These are phyloP conservation scores for Amyloporia xantha DNA, from an alignment of 768 basidiomycete species.

Conservation along the genomic window DNA sequence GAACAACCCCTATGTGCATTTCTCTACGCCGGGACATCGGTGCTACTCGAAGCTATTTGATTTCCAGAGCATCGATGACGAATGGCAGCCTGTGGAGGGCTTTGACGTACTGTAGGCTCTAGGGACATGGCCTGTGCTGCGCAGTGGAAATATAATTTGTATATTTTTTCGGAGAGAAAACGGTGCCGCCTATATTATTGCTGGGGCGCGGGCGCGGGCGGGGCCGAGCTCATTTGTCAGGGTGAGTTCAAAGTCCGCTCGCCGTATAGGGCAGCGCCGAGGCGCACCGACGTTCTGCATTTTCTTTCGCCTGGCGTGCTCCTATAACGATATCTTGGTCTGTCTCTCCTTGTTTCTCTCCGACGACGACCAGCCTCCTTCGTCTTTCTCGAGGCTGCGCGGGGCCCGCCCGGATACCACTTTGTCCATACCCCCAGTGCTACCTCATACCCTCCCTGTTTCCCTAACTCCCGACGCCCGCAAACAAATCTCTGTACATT, in stretches of 20 bases:
- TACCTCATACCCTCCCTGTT: conserved; percentile 26
- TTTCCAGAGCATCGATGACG: conserved; percentile 31
- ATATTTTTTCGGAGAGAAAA: too few relatives aligned
- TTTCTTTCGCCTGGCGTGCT: conserved; percentile 7
- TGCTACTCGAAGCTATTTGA: conserved; percentile 73
- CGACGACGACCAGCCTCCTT: conserved; percentile 22
- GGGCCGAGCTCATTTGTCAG: background rate
- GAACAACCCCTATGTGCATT: conserved; percentile 61
- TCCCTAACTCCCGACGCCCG: conserved; percentile 22
- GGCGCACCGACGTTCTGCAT: conserved; percentile 1
- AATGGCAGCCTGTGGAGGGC: conserved; percentile 43
- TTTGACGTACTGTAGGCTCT: conserved; percentile 26
- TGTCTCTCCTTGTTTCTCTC: conserved; percentile 24
- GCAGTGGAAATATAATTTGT: background rate
- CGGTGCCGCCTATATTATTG: too few relatives aligned
- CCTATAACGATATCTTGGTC: conserved; percentile 11
- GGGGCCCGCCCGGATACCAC: conserved; percentile 27
- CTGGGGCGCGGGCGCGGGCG: background rate
- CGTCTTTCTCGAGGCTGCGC: conserved; percentile 24
- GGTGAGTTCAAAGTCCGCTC: conserved; percentile 7
- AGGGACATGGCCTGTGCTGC: conserved; percentile 1
- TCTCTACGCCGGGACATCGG: conserved; percentile 41
- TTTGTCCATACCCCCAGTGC: conserved; percentile 29
- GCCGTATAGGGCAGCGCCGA: background rate
- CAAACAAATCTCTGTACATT: conserved; percentile 23